Conservation (phyloP, 1,284 basidiomycete genomes). For the Moesziomyces sp. region DNA sequence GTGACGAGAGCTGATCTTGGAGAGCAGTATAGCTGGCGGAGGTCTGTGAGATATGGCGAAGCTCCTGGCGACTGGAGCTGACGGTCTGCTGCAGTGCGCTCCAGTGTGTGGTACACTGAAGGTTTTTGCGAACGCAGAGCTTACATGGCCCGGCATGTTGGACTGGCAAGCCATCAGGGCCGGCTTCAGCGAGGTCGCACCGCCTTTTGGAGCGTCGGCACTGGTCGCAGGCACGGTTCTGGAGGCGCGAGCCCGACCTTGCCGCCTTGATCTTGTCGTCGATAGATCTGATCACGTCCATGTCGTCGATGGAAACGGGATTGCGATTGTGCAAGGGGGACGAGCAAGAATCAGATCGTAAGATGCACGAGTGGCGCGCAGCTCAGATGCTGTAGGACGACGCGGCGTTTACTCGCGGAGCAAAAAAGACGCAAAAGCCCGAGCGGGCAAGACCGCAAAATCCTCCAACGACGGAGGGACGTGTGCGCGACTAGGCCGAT, state of each 20-base stretch:
- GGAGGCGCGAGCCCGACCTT: conserved; percentile 42
- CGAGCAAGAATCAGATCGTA: too few species aligned
- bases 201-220: conserved; percentile 45
- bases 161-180: conserved; percentile 33
- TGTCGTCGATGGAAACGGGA: background rate
- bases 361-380: too few species aligned
- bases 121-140: conserved; percentile 45
- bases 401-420: too few species aligned
- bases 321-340: background rate
- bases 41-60: conserved; percentile 41
- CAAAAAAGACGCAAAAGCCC: too few species aligned
- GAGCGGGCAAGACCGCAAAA: too few species aligned
- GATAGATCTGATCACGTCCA: conserved; percentile 31
- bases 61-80: conserved; percentile 44
- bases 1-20: conserved; percentile 40
- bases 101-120: conserved; percentile 47
- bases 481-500: too few species aligned
- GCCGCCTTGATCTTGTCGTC: conserved; percentile 38
- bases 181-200: conserved; percentile 42
- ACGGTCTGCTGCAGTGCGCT: conserved; percentile 40
- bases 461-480: too few species aligned
- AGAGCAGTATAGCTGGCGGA: conserved; percentile 39
- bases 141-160: conserved; percentile 39
- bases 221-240: conserved; percentile 48
- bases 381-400: too few species aligned